These are phyloP conservation scores for Cronartium quercuum DNA, from an alignment of 1,284 basidiomycete species.

Conservation along the genomic window DNA sequence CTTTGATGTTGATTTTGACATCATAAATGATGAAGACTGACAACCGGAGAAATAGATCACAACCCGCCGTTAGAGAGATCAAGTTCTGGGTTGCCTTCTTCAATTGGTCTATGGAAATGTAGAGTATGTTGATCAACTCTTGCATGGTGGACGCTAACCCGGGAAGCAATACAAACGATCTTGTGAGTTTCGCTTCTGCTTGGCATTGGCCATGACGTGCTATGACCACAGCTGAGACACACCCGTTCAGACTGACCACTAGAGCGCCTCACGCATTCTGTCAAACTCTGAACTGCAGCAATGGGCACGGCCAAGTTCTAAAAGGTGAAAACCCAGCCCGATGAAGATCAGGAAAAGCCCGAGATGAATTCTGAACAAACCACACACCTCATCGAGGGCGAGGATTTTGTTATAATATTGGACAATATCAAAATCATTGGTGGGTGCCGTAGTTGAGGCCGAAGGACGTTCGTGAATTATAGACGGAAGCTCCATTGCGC, in stretches of 20 bases:
- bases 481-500: too few species aligned
- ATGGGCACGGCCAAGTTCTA: conserved; percentile 33
- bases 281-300: conserved; percentile 23
- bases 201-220: neutral
- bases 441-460: too few species aligned
- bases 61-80: conserved; percentile 79
- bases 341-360: too few species aligned
- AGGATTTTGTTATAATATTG: conserved; percentile 1
- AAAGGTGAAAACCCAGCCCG: too few species aligned
- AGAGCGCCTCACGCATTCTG: conserved; percentile 27
- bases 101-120: conserved; percentile 64
- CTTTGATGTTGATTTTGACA: conserved; percentile 53
- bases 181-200: neutral
- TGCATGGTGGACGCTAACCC: conserved; percentile 75
- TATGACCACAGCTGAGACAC: neutral
- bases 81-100: conserved; percentile 65
- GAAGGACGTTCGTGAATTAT: too few species aligned
- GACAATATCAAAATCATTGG: conserved; percentile 3
- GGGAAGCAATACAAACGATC: neutral
- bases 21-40: conserved; percentile 74
- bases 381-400: neutral
- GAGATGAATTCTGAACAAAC: too few species aligned
- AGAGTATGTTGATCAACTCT: conserved; percentile 74
- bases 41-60: conserved; percentile 80
- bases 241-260: conserved; percentile 14